These are phyloP conservation scores for Talaromyces amestolkiae DNA, from an alignment of 2,329 filamentous ascomycete species.

Conservation along the genomic window DNA sequence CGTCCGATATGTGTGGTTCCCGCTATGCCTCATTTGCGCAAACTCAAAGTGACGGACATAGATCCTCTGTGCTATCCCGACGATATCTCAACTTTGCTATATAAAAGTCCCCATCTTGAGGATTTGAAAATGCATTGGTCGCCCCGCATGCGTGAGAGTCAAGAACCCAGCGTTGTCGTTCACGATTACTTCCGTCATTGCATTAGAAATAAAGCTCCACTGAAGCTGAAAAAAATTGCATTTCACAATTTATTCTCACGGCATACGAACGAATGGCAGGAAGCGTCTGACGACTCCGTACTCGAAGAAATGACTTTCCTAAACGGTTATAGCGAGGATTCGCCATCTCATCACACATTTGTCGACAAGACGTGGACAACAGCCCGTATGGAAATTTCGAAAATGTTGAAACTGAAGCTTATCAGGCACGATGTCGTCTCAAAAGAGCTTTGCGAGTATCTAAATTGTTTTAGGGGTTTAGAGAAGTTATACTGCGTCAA, in stretches of 20 bases:
- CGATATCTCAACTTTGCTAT: slow-evolving; percentile 57
- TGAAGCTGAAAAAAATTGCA: slow-evolving; percentile 52
- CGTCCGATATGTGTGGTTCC: slow-evolving; percentile 58
- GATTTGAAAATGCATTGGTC: slow-evolving; percentile 60
- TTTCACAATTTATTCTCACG: slow-evolving; percentile 59
- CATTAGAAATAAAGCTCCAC: slow-evolving; percentile 45
- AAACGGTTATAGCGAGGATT: slow-evolving; percentile 44
- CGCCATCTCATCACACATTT: slow-evolving; percentile 47
- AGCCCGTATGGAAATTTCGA: slow-evolving; percentile 26
- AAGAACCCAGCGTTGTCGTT: slow-evolving; percentile 57
- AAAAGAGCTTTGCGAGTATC: slow-evolving; percentile 44
- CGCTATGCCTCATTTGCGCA: slow-evolving; percentile 54
- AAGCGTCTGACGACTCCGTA: slow-evolving; percentile 41
- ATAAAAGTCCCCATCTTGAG: slow-evolving; percentile 53
- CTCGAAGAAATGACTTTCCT: slow-evolving; percentile 54
- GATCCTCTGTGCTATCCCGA: slow-evolving; percentile 65
- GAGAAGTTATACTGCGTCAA: slow-evolving; percentile 56
- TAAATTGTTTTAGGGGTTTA: slow-evolving; percentile 44
- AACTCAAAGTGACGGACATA: slow-evolving; percentile 57
- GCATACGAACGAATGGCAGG: slow-evolving; percentile 48
- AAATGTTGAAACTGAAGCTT: slow-evolving; percentile 44
- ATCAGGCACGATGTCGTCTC: slow-evolving; percentile 51
- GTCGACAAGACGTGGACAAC: slow-evolving; percentile 56
- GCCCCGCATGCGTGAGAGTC: slow-evolving; percentile 58
- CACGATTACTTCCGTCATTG: slow-evolving; percentile 57